phyloP scores from a whole-genome alignment of 1,139 yeast genomes.

The Geotrichum phurueaensis region DNA sequence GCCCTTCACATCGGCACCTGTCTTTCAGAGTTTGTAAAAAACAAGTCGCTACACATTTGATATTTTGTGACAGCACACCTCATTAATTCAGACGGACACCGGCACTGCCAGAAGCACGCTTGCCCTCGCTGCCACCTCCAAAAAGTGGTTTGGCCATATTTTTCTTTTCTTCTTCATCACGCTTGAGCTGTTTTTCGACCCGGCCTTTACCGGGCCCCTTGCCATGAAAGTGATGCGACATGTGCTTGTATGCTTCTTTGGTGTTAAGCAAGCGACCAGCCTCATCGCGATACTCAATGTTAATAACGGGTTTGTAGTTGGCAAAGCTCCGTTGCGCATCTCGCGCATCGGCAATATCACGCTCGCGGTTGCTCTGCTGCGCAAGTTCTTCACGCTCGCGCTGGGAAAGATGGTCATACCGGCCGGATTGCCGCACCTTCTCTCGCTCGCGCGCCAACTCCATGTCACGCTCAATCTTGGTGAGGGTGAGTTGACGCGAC shows the following conservation, averaged over 20 bases:
- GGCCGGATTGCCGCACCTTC: conserved; percentile 28
- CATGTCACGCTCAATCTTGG: conserved; percentile 27
- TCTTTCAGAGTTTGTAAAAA: no score
- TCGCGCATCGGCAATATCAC: conserved; percentile 30
- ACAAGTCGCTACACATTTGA: not conserved
- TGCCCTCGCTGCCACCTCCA: conserved; percentile 7
- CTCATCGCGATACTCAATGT: conserved; percentile 63
- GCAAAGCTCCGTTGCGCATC: conserved; percentile 36
- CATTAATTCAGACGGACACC: conserved; percentile 18
- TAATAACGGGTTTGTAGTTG: conserved; percentile 59
- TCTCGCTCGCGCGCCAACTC: conserved; percentile 36
- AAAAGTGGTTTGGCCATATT: conserved; percentile 29
- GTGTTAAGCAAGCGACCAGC: conserved; percentile 57
- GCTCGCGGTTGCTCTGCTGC: conserved; percentile 37
- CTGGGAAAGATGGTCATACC: conserved; percentile 31
- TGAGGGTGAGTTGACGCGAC: conserved; percentile 23
- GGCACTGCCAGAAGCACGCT: conserved; percentile 12
- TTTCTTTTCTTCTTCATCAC: conserved; percentile 34
- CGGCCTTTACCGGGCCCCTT: conserved; percentile 44
- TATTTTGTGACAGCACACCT: not conserved
- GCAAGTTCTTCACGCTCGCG: conserved; percentile 37
- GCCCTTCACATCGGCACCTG: no score
- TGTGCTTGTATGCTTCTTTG: conserved; percentile 77
- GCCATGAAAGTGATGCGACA: conserved; percentile 88
- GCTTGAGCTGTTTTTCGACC: conserved; percentile 37